Conservation (phyloP, 441 rosid genomes). For the Eutrema salsugineum region DNA sequence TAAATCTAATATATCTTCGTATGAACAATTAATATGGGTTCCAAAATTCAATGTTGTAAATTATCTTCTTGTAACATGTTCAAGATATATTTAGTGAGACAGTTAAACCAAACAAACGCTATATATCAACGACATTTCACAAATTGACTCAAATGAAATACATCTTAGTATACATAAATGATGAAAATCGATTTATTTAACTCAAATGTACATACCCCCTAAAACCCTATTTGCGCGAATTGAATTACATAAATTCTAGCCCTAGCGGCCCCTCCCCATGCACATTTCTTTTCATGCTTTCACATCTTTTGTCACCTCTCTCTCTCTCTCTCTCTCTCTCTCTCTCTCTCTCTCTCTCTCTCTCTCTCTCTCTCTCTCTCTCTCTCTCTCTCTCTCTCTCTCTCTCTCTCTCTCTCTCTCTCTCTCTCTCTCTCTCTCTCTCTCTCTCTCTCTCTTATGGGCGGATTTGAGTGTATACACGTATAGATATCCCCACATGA, state of each 20-base stretch:
- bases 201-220: constrained; percentile 21
- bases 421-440: neutral
- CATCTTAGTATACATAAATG: neutral
- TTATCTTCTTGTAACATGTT: constrained; percentile 21
- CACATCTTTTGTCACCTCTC: constrained; percentile 25
- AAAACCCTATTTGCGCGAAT: constrained; percentile 2
- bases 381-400: constrained; percentile 1
- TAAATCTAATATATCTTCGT: constrained; percentile 17
- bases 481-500: constrained; percentile 23
- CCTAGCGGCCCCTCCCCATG: constrained; percentile 29
- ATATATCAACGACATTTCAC: constrained; percentile 15
- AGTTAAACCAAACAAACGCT: constrained; percentile 14
- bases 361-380: constrained; percentile 2
- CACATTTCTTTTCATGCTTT: constrained; percentile 31
- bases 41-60: constrained; percentile 33
- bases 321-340: constrained; percentile 6
- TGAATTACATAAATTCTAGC: constrained; percentile 1
- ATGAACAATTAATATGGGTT: constrained; percentile 32
- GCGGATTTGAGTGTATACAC: constrained; percentile 2
- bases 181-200: constrained; percentile 15
- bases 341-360: neutral
- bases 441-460: constrained; percentile 6
- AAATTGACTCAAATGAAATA: neutral
- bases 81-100: constrained; percentile 16
- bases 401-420: neutral